A percentile compares a stretch with the other conserved stretches of the same genome.
These are phyloP conservation scores for Gossypium australe DNA, from an alignment of 345 rosid species.

Conservation along the genomic window DNA sequence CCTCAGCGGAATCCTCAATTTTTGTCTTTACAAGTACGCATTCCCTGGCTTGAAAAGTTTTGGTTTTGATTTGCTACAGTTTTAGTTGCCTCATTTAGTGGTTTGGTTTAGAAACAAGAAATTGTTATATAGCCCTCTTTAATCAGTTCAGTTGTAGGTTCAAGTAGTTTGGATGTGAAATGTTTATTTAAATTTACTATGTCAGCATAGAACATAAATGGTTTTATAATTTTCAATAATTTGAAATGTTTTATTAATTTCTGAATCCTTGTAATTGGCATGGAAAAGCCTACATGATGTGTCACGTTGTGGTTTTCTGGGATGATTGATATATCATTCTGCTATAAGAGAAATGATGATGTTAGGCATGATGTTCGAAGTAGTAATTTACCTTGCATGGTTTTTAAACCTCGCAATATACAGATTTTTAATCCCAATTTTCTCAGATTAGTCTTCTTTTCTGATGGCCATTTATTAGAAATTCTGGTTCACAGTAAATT, in stretches of 20 bases:
- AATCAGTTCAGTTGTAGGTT: not conserved
- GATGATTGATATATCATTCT: not conserved
- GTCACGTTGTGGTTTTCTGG: not conserved
- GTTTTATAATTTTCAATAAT: not conserved
- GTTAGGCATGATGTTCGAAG: not conserved
- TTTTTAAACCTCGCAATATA: not conserved
- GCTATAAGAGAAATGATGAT: not conserved
- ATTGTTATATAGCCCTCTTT: not conserved
- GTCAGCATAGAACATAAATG: not conserved
- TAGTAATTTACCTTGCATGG: not conserved
- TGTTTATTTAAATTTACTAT: not conserved
- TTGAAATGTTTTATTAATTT: not conserved
- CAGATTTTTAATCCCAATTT: not conserved
- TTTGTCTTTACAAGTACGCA: constrained; percentile 66
- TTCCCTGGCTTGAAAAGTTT: not conserved
- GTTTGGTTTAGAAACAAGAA: not conserved
- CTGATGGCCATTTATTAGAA: not conserved
- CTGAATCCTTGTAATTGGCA: not conserved
- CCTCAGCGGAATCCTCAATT: constrained; percentile 75
- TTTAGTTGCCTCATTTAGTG: not conserved
- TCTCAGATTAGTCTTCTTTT: not conserved
- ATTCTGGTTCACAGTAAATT: not conserved
- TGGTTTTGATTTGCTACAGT: not conserved
- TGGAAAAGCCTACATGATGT: not conserved
- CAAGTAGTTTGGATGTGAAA: not conserved